phyloP scores from a whole-genome alignment of 1,284 basidiomycete genomes.

The Pterulicium gracile region DNA sequence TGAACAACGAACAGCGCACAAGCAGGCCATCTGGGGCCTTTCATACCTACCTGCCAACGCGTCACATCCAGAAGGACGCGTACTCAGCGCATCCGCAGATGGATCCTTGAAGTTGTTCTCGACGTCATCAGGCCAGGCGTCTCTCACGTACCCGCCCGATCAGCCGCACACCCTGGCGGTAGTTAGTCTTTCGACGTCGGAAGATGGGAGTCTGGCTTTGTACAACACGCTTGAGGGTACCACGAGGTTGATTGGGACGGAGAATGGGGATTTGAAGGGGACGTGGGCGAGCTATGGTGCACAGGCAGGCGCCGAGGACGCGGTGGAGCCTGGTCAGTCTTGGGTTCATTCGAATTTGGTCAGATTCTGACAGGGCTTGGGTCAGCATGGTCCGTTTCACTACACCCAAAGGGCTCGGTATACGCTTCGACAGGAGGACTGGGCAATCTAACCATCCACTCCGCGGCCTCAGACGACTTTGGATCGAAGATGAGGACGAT shows the following conservation, averaged over 20 bases:
- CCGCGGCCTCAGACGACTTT: constrained; percentile 47
- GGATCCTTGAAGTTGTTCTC: constrained; percentile 66
- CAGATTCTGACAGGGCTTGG: neutral
- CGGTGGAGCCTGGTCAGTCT: no score
- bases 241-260: constrained; percentile 61
- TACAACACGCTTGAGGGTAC: constrained; percentile 77
- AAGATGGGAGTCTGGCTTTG: constrained; percentile 51
- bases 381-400: constrained; percentile 70
- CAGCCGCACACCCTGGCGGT: constrained; percentile 68
- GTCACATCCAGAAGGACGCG: constrained; percentile 10
- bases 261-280: constrained; percentile 44
- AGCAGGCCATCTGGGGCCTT: constrained; percentile 74
- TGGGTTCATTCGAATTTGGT: no score
- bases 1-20: constrained; percentile 53
- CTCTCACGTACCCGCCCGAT: constrained; percentile 30
- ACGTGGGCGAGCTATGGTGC: constrained; percentile 65
- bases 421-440: constrained; percentile 75
- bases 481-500: constrained; percentile 47
- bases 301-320: no score
- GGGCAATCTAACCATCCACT: constrained; percentile 62
- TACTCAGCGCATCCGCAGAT: constrained; percentile 65
- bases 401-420: constrained; percentile 59
- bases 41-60: constrained; percentile 63
- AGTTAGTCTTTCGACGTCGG: constrained; percentile 56
- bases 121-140: constrained; percentile 50